A percentile compares a stretch with the other conserved stretches of the same genome.
These are phyloP conservation scores for Paraphaeosphaeria minitans DNA, from an alignment of 2,329 filamentous ascomycete genomes.

Conservation along the genomic window DNA sequence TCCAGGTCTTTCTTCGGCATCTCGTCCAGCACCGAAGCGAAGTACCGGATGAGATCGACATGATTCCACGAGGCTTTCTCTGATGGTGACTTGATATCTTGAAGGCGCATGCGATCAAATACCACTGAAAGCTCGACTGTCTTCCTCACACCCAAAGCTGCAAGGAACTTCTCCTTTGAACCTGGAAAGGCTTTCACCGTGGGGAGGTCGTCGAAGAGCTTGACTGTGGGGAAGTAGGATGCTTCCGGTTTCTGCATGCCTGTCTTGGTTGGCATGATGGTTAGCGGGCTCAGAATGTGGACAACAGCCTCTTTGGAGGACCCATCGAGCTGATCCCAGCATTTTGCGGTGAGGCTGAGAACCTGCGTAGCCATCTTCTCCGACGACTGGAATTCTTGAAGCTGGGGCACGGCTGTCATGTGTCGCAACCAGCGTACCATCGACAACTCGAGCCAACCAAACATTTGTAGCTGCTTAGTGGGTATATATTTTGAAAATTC, in stretches of 20 bases:
- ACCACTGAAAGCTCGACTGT: slow-evolving; percentile 94
- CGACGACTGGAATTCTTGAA: slow-evolving; percentile 68
- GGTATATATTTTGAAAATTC: slow-evolving; percentile 76
- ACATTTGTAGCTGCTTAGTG: slow-evolving; percentile 70
- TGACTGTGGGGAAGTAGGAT: slow-evolving; percentile 91
- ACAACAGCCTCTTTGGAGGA: slow-evolving; percentile 69
- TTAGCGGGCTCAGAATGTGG: slow-evolving; percentile 67
- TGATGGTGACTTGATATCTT: slow-evolving; percentile 54
- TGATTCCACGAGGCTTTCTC: slow-evolving; percentile 78
- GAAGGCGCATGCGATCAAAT: slow-evolving; percentile 79
- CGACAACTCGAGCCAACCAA: slow-evolving; percentile 86
- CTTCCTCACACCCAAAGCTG: slow-evolving; percentile 85
- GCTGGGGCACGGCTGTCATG: slow-evolving; percentile 65
- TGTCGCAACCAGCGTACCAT: slow-evolving; percentile 85
- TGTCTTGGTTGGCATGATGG: slow-evolving; percentile 85
- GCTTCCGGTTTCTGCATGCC: slow-evolving; percentile 87
- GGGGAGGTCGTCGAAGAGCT: slow-evolving; percentile 91
- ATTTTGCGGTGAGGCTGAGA: slow-evolving; percentile 80
- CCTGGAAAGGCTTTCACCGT: slow-evolving; percentile 72
- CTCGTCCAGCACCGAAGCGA: slow-evolving; percentile 86
- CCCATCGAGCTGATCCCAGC: slow-evolving; percentile 80
- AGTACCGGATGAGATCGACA: slow-evolving; percentile 91
- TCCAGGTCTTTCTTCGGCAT: slow-evolving; percentile 83
- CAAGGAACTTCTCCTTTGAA: slow-evolving; percentile 89
- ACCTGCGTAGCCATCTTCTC: slow-evolving; percentile 77